Evolutionary conservation across 2,329 filamentous ascomycete genomes (phyloP).

Genomic region (Aureobasidium sp.): DNA sequence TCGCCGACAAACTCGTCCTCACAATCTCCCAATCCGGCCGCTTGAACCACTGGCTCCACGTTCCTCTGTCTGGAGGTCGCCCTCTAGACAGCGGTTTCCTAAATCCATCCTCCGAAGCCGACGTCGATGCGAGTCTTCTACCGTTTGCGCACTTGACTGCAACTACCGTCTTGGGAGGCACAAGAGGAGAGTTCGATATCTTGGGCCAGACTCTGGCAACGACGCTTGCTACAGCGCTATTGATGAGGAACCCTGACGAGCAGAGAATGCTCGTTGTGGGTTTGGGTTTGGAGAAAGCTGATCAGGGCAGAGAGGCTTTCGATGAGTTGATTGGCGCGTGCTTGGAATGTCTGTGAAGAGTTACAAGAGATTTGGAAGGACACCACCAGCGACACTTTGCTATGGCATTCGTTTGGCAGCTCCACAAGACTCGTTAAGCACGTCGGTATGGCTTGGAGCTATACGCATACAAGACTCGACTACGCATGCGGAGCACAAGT

Average conservation of each 20-base stretch:
- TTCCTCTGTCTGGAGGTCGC: conserved; percentile 58
- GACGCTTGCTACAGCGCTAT: conserved; percentile 75
- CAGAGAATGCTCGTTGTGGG: conserved; percentile 51
- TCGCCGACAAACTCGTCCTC: conserved; percentile 84
- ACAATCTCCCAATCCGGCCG: conserved; percentile 80
- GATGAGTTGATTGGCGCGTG: conserved; percentile 27
- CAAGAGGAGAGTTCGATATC: conserved; percentile 69
- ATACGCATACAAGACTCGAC: no score
- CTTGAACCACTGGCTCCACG: conserved; percentile 90
- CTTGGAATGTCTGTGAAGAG: conserved; percentile 20
- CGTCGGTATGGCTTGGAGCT: no score
- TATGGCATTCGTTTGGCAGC: background rate
- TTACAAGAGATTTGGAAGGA: background rate
- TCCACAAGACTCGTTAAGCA: background rate
- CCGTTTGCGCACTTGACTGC: conserved; percentile 78
- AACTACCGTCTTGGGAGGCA: conserved; percentile 77
- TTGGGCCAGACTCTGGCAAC: conserved; percentile 76
- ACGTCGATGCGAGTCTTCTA: conserved; percentile 39
- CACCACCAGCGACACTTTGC: background rate
- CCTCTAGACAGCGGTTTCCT: conserved; percentile 52
- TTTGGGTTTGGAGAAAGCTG: conserved; percentile 43
- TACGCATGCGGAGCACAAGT: no score
- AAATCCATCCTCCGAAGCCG: conserved; percentile 36
- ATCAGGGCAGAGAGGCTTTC: conserved; percentile 31
- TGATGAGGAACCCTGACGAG: conserved; percentile 58